Base-by-base conservation (phyloP, 2,329 filamentous ascomycete species). In the Zymoseptoria brevis region DNA sequence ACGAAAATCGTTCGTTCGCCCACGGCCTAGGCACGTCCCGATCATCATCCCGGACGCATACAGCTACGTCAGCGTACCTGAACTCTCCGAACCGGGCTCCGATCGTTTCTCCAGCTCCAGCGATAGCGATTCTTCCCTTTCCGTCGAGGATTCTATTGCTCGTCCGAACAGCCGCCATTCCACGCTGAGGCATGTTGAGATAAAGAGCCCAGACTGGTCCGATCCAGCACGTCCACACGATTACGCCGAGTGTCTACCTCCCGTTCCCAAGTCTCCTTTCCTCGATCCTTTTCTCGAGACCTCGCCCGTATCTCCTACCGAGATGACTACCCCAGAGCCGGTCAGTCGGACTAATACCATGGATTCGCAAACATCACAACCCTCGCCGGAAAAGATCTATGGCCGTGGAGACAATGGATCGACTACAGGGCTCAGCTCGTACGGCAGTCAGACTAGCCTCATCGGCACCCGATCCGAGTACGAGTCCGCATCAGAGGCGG, bases 371-470 rank as follows among this genome's bases (percentile, higher is more conserved):
- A 76, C 71, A 13, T 76, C 76, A 11, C 71, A 72, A 11, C 76
- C 76, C 4, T 76, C 77, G 8, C 74, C 76, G 9, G 73, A 74
- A 19, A 74, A 75, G 59, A 64, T 77, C 1, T 75, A 75, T 1
- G 71, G 69, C 26, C 67, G 68, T 1, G 69, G 69, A 45, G 69
- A 71, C 29, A 72, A 68, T 58, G 72, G 70, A 48, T 73, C 70
- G 26, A 72, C 62, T 29, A 70, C 71, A 6, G 72, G 75, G 56
- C 67, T 75, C 3, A 78, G 76, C 64, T 66, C 75, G 13, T 76
- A 78, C 62, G 75, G 76, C 63, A 79, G 77, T 60, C 74, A 77
- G 51, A 75, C 76, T 16, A 80, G 77, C 63, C 68, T 80, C 41
- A 69, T 75, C 56, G 74, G 73, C 51, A 63, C 67, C 62, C 73